Evolutionary conservation across 2,329 filamentous ascomycete species (phyloP).

Genomic region (Aspergillus proliferans): DNA sequence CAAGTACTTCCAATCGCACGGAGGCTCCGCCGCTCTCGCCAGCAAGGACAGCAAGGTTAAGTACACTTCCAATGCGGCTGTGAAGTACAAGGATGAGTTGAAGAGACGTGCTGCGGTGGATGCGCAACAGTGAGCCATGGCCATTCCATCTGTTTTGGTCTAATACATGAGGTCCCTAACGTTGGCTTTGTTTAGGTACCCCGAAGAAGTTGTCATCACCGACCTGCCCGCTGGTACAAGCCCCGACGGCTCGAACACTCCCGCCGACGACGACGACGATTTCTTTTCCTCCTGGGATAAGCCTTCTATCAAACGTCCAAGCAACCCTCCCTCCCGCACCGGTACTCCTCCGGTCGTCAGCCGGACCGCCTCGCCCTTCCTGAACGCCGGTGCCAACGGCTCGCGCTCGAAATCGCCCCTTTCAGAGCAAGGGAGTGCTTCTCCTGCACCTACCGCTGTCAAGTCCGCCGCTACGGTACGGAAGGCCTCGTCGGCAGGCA

Average conservation of each 20-base stretch:
- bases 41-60: conserved; percentile 97
- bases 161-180: background rate
- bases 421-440: conserved; percentile 46
- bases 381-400: conserved; percentile 62
- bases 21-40: conserved; percentile 83
- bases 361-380: conserved; percentile 82
- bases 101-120: conserved; percentile 79
- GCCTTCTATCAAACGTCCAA: conserved; percentile 91
- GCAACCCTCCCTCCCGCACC: conserved; percentile 84
- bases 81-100: conserved; percentile 96
- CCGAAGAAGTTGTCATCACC: conserved; percentile 75
- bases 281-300: conserved; percentile 99
- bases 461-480: conserved; percentile 74
- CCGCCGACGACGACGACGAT: conserved; percentile 76
- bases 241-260: conserved; percentile 68
- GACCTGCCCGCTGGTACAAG: conserved; percentile 59
- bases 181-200: conserved; percentile 54
- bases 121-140: conserved; percentile 66
- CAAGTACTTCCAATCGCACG: conserved; percentile 96
- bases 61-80: conserved; percentile 87
- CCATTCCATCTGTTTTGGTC: background rate
- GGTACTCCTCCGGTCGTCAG: conserved; percentile 75
- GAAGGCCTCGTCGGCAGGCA: conserved; percentile 59
- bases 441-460: conserved; percentile 57
- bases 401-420: conserved; percentile 82